phyloP scores from a whole-genome alignment of 2,329 filamentous ascomycete genomes.

The Pseudogymnoascus sp. region DNA sequence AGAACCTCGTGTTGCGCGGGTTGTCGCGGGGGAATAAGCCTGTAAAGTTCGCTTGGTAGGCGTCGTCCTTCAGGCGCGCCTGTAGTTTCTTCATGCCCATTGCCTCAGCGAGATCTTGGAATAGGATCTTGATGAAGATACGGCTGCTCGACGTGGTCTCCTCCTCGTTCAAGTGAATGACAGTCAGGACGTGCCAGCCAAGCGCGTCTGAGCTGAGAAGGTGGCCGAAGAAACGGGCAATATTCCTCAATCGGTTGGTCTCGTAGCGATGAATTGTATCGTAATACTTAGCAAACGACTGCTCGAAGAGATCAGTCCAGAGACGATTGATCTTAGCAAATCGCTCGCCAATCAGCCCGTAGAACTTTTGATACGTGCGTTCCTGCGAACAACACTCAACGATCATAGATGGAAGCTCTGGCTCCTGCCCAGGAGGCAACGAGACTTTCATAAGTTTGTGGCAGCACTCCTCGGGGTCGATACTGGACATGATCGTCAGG shows the following conservation, averaged over 20 bases:
- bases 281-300: slow-evolving; percentile 87
- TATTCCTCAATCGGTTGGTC: slow-evolving; percentile 89
- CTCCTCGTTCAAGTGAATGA: slow-evolving; percentile 87
- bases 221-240: slow-evolving; percentile 90
- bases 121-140: slow-evolving; percentile 97
- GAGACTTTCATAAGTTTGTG: slow-evolving; percentile 96
- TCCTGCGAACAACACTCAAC: slow-evolving; percentile 96
- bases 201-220: slow-evolving; percentile 81
- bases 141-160: slow-evolving; percentile 93
- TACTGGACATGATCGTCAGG: slow-evolving; percentile 92
- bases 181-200: slow-evolving; percentile 81
- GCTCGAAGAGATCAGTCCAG: slow-evolving; percentile 89
- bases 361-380: slow-evolving; percentile 95
- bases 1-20: slow-evolving; percentile 84
- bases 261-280: slow-evolving; percentile 96
- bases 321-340: slow-evolving; percentile 94
- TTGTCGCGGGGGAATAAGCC: slow-evolving; percentile 88
- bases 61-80: slow-evolving; percentile 68
- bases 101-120: slow-evolving; percentile 84
- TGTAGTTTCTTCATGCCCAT: slow-evolving; percentile 76
- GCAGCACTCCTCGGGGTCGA: slow-evolving; percentile 91
- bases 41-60: slow-evolving; percentile 67
- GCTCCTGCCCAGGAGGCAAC: slow-evolving; percentile 76
- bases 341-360: slow-evolving; percentile 85
- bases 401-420: slow-evolving; percentile 91